Evolutionary conservation across 106 monocot species (phyloP), one percentile per base, ranked within the genome.

Genomic region (Ottelia alismoides): DNA sequence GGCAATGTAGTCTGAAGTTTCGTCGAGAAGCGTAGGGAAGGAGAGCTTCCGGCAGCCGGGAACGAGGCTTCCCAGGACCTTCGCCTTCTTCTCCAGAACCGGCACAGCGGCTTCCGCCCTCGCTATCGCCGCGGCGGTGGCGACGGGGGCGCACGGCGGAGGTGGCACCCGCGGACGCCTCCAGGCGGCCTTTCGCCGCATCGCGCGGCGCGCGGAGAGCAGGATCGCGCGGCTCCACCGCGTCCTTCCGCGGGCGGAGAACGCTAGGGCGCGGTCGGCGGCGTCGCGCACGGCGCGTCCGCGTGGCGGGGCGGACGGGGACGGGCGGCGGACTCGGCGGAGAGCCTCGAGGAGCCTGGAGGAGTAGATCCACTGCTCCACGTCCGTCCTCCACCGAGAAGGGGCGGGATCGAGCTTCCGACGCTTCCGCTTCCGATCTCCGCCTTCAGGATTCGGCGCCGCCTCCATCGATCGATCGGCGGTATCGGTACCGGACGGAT

Each of bases 151-250:
- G 17, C 62, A 20, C 1, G 20, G 22, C 51, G 2, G 43, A 25
- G 11, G 47, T 2, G 47, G 14, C 11, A 51, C n/a, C 20, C 55
- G 31, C 3, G 27, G 18, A 18, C 51, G 49, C 20, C 28, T 51
- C 53, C 58, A 1, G 11, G 25, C 54, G 59, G 18, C 40, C 19
- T 11, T 30, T 47, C 35, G 62, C 47, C 29, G 47, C 44, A 58
- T 70, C 11, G 12, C 17, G 6, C 25, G 71, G 74, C 56, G 20
- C 22, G 24, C 25, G 6, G 29, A n/a, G 25, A 31, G 56, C 12
- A 71, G 48, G 62, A 90, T 80, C 3, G 89, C 84, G 30, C 83
- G 83, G 70, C 83, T 80, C 89, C 90, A 91, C n/a, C 77, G 69
- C 28, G 78, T 73, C 3, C 90, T 71, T 18, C 90, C 84, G 9